Percentiles rank a stretch among this genome's conserved stretches.
Evolutionary conservation across 2,329 filamentous ascomycete species (phyloP).

Genomic region (Nigrospora osmanthi): DNA sequence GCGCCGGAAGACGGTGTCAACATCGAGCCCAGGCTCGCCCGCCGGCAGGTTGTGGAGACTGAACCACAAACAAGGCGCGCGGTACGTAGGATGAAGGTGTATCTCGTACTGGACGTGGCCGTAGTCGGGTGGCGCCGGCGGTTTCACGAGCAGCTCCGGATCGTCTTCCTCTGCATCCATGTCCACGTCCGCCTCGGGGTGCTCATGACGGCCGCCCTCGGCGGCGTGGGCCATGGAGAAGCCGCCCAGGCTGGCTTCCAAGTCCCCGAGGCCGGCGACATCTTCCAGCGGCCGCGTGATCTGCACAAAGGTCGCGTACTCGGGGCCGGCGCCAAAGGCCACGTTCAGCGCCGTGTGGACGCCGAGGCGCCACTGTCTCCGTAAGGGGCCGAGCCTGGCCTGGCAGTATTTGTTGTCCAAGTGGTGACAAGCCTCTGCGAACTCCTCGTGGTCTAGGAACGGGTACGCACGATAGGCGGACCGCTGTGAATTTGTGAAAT

Average conservation of each 20-base stretch:
- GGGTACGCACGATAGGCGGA: conserved; percentile 48
- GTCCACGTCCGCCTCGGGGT: conserved; percentile 5
- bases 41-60: conserved; percentile 50
- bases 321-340: conserved; percentile 30
- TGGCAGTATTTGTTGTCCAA: conserved; percentile 52
- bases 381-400: conserved; percentile 46
- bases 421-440: conserved; percentile 55
- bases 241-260: conserved; percentile 35
- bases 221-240: conserved; percentile 32
- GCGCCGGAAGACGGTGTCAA: conserved; percentile 63
- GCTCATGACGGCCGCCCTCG: not conserved
- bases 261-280: conserved; percentile 30
- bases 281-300: conserved; percentile 45
- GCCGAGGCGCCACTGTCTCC: conserved; percentile 46
- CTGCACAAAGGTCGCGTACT: conserved; percentile 45
- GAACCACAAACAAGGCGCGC: conserved; percentile 71
- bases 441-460: conserved; percentile 53
- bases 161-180: conserved; percentile 44
- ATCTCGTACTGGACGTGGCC: conserved; percentile 63
- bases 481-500: conserved; percentile 6
- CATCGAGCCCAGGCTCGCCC: conserved; percentile 47
- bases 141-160: conserved; percentile 31
- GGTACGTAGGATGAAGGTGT: conserved; percentile 67
- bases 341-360: conserved; percentile 43
- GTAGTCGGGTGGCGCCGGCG: conserved; percentile 15